Evolutionary conservation across 1,139 yeast species (phyloP).

Genomic region (Geotrichum bryndzae): DNA sequence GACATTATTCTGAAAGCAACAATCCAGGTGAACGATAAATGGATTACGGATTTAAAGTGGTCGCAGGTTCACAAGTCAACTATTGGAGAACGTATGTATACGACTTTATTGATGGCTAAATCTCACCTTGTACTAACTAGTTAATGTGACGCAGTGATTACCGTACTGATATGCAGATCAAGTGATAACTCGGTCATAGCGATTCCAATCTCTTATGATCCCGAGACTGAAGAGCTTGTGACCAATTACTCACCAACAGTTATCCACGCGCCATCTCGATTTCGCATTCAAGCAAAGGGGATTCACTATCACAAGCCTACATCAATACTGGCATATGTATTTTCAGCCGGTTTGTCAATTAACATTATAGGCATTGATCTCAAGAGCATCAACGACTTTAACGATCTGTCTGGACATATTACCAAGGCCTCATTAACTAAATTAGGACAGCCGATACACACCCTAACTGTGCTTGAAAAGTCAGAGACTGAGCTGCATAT

Average conservation of each 20-base stretch:
- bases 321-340: constrained; percentile 5
- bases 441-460: constrained; percentile 3
- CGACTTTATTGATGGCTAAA: background rate
- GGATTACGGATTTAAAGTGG: constrained; percentile 11
- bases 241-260: background rate
- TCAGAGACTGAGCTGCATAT: background rate
- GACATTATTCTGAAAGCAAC: background rate
- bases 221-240: background rate
- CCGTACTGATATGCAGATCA: constrained; percentile 5
- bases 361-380: background rate
- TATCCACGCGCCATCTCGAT: constrained; percentile 8
- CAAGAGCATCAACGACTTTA: background rate
- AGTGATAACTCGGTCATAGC: constrained; percentile 9
- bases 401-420: background rate
- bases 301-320: background rate
- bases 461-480: background rate
- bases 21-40: background rate
- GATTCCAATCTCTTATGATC: constrained; percentile 4
- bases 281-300: background rate
- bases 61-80: background rate
- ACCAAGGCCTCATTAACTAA: background rate
- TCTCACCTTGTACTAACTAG: background rate
- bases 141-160: background rate
- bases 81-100: constrained; percentile 4
- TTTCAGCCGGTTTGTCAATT: constrained; percentile 10